Conservation (phyloP, 768 basidiomycete genomes). For the Boletus pseudopeckii region DNA sequence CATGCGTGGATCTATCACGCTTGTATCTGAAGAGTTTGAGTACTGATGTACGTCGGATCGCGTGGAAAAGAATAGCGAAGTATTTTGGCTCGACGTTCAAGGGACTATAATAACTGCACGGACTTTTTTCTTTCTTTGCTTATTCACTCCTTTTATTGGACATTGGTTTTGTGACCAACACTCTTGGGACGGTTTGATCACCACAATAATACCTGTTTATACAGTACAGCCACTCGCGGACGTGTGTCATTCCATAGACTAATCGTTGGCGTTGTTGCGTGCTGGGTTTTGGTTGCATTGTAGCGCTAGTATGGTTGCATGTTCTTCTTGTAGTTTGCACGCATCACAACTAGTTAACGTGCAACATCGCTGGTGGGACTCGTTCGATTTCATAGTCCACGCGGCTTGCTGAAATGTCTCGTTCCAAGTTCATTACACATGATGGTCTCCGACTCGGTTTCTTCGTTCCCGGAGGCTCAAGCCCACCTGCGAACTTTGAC, state of each 20-base stretch:
- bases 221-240: not conserved
- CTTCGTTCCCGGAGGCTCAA: not conserved
- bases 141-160: not conserved
- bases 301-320: not conserved
- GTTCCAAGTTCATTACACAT: not conserved
- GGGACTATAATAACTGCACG: not conserved
- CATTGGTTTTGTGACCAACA: conserved; percentile 4
- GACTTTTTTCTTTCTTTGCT: not conserved
- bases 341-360: not conserved
- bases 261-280: not conserved
- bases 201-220: not conserved
- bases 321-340: not conserved
- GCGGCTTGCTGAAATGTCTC: not conserved
- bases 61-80: too few species aligned
- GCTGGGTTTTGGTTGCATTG: not conserved
- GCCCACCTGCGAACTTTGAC: conserved; percentile 21
- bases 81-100: not conserved
- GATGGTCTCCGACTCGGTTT: not conserved
- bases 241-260: not conserved
- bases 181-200: not conserved
- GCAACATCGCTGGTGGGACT: not conserved
- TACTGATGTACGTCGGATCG: conserved; percentile 35
- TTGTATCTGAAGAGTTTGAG: conserved; percentile 68
- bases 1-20: conserved; percentile 53
- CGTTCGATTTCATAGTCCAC: not conserved